Evolutionary conservation across 2,329 filamentous ascomycete genomes (phyloP).

Genomic region (Hortaea werneckii): DNA sequence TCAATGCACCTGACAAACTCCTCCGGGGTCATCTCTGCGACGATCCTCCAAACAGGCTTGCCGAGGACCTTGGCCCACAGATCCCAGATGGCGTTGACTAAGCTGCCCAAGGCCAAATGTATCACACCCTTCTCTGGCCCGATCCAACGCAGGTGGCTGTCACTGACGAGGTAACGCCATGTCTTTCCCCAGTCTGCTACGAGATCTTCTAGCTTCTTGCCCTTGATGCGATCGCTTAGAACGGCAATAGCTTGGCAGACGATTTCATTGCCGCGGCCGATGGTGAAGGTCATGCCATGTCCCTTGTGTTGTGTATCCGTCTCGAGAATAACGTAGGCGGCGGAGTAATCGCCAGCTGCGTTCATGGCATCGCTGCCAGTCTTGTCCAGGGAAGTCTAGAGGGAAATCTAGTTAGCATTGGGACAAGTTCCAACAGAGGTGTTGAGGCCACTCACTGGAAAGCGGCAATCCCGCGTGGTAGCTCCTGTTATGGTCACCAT

Average conservation of each 20-base stretch:
- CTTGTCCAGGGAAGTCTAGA: constrained; percentile 75
- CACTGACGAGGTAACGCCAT: constrained; percentile 84
- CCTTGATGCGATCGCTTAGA: constrained; percentile 64
- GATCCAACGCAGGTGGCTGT: constrained; percentile 87
- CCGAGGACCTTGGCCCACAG: constrained; percentile 81
- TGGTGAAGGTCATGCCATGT: constrained; percentile 80
- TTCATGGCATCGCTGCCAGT: constrained; percentile 98
- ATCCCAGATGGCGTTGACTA: constrained; percentile 84
- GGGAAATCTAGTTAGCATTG: background rate
- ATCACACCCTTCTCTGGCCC: constrained; percentile 91
- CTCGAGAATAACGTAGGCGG: constrained; percentile 85
- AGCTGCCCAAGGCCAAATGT: constrained; percentile 77
- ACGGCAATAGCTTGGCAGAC: constrained; percentile 76
- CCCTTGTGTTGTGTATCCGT: constrained; percentile 64
- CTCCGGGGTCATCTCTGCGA: constrained; percentile 81
- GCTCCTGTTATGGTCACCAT: constrained; percentile 39
- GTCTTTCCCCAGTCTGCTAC: constrained; percentile 76
- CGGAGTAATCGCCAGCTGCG: constrained; percentile 80
- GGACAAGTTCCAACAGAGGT: no score
- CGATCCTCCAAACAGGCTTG: constrained; percentile 85
- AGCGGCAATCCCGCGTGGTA: constrained; percentile 40
- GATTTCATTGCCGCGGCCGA: constrained; percentile 83
- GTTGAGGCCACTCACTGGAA: constrained; percentile 32
- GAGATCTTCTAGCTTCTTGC: constrained; percentile 65
- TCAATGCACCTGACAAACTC: constrained; percentile 83